Base-by-base conservation (phyloP, 2,329 filamentous ascomycete species). In the Stagonosporopsis rhizophila region DNA sequence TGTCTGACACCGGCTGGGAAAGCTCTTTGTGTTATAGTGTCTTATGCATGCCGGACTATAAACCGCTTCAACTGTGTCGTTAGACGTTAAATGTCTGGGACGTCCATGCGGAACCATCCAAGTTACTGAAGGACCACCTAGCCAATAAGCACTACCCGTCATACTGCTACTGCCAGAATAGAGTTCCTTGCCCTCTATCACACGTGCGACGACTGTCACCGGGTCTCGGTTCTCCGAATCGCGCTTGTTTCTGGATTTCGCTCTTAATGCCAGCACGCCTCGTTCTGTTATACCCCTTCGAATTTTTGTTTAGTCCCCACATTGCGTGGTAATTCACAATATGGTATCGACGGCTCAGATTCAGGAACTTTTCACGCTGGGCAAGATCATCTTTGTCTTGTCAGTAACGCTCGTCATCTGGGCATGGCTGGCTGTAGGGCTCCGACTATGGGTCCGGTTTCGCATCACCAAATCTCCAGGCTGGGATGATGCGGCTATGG, bases 401-500 rank as follows among this genome's bases (percentile, higher is more conserved):
- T 57, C 67, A 37, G 64, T 74, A n/a, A 60, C 54, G 14, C 67
- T 75, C 34, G 56, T 74, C n/a, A 28, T 66, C 40, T 47, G 68
- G 15, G 60, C 64, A 48, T 75, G 72, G 59, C 35, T 64, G 14
- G 65, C 71, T 6, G 71, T 75, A n/a, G 51, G 49, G 20, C 54
- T 74, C 14, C 67, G 72, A 25, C 49, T 75, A 55, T 75, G 69
- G 70, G 72, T 73, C 17, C 62, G 72, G 23, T 58, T 66, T 34
- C 63, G 66, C 19, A 72, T 74, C 30, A 74, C 72, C 17, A 74
- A 68, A 49, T 67, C 65, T 42, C 65, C 69, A 38, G 72, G 72
- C 19, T 73, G 70, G 69, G 72, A 75, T 51, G 72, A 75, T 61
- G 65, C 60, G 4, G 64, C 65, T 4, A 74, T 75, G 63, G 52